A percentile compares a stretch with the other conserved stretches of the same genome.
phyloP scores from a whole-genome alignment of 176 grass and related monocot genomes.

The Cenchrus fungigraminus region DNA sequence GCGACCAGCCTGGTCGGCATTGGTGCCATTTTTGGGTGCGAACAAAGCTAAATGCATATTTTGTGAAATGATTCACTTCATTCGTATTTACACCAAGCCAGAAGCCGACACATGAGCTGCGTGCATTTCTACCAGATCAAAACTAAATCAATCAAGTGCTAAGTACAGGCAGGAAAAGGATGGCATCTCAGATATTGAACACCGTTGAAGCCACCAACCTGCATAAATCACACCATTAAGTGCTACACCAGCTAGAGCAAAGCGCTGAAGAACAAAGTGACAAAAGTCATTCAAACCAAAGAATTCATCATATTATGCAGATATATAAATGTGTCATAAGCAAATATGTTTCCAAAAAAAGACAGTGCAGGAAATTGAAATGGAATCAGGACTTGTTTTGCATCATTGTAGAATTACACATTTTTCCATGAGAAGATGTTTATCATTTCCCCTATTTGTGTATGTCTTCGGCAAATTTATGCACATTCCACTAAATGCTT shows the following conservation, averaged over 20 bases:
- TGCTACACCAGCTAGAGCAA: conserved; percentile 63
- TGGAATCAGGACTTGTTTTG: neutral
- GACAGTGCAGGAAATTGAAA: neutral
- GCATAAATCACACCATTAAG: conserved; percentile 77
- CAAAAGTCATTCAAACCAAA: conserved; percentile 25
- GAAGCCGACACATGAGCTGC: neutral
- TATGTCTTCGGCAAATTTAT: neutral
- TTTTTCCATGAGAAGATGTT: conserved; percentile 2
- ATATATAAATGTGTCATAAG: neutral
- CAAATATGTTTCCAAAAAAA: neutral
- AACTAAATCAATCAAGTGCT: conserved; percentile 33
- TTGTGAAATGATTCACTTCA: neutral
- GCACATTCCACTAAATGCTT: neutral
- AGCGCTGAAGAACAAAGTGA: conserved; percentile 59
- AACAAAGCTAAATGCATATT: neutral
- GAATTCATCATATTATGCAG: neutral
- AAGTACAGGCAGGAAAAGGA: conserved; percentile 28
- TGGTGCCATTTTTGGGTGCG: too few species aligned
- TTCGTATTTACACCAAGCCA: conserved; percentile 16
- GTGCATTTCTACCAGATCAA: conserved; percentile 4
- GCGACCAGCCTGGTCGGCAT: too few species aligned
- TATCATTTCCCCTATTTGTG: neutral
- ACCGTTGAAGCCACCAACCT: conserved; percentile 78
- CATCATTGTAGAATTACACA: conserved; percentile 6
- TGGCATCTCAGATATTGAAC: conserved; percentile 63